phyloP scores from a whole-genome alignment of 179 eudicot genomes.

The Silene coronaria region DNA sequence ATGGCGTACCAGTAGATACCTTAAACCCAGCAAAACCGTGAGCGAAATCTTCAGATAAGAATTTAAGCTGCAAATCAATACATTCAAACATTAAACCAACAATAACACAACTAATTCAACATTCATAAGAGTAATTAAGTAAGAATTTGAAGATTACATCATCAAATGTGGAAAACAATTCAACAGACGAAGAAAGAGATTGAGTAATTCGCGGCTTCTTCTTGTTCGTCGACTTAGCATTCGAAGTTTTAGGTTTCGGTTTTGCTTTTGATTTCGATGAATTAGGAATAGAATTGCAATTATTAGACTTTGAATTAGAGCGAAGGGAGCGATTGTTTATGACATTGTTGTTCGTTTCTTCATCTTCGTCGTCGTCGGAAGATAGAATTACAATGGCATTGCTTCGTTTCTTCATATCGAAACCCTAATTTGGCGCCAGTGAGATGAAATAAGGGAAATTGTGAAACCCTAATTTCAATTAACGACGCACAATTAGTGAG shows the following conservation, averaged over 20 bases:
- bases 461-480: slow-evolving; percentile 29
- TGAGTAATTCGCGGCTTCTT: slow-evolving; percentile 39
- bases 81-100: not conserved
- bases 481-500: not conserved
- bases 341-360: not conserved
- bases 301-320: slow-evolving; percentile 22
- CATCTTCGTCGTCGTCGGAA: slow-evolving; percentile 45
- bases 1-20: slow-evolving; percentile 78
- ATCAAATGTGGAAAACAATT: slow-evolving; percentile 34
- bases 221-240: slow-evolving; percentile 22
- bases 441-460: not conserved
- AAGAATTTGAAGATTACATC: slow-evolving; percentile 30
- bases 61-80: slow-evolving; percentile 52
- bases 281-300: slow-evolving; percentile 18
- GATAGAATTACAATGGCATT: slow-evolving; percentile 36
- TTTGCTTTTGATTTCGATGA: slow-evolving; percentile 26
- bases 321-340: not conserved
- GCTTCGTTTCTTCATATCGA: slow-evolving; percentile 40
- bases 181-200: slow-evolving; percentile 23
- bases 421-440: not conserved
- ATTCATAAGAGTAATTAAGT: not conserved
- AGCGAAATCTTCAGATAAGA: slow-evolving; percentile 58
- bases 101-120: not conserved
- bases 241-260: slow-evolving; percentile 22
- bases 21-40: slow-evolving; percentile 65